Percentiles rank a stretch among this genome's conserved stretches.
Evolutionary conservation across 23 red algal species (phyloP).

Genomic region (Gracilariopsis chorda): DNA sequence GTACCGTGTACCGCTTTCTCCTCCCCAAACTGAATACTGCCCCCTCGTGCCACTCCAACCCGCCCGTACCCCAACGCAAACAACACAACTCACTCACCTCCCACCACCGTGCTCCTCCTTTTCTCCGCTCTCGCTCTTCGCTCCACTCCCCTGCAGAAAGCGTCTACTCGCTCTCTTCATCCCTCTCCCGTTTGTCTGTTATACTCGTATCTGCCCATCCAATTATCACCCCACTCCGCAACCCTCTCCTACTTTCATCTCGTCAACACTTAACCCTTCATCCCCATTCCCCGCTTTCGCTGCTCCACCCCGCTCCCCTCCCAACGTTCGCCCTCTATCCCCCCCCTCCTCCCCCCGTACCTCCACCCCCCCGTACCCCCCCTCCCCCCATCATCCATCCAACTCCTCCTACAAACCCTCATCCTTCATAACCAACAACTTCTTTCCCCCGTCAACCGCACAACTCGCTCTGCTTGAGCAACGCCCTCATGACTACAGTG

Average conservation of each 20-base stretch:
- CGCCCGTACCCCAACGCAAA: too few species aligned
- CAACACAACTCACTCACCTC: too few species aligned
- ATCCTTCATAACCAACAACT: background rate
- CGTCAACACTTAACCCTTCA: too few species aligned
- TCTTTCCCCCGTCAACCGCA: background rate
- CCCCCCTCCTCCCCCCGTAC: background rate
- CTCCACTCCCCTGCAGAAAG: too few species aligned
- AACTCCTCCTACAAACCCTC: background rate
- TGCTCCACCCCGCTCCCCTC: background rate
- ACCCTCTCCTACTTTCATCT: too few species aligned
- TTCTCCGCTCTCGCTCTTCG: too few species aligned
- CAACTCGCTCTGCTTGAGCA: background rate
- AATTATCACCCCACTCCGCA: background rate
- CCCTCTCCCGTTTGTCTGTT: background rate
- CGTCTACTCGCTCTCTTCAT: background rate
- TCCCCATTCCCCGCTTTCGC: background rate
- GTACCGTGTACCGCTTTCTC: too few species aligned
- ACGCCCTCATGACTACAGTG: background rate
- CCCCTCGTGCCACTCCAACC: too few species aligned
- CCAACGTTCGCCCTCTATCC: background rate
- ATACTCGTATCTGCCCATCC: background rate
- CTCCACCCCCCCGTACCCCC: background rate
- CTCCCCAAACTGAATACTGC: too few species aligned
- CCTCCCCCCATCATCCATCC: background rate
- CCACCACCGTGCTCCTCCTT: background rate